Evolutionary conservation across 257 asterid species (phyloP).

Genomic region (Anisodus tanguticus): DNA sequence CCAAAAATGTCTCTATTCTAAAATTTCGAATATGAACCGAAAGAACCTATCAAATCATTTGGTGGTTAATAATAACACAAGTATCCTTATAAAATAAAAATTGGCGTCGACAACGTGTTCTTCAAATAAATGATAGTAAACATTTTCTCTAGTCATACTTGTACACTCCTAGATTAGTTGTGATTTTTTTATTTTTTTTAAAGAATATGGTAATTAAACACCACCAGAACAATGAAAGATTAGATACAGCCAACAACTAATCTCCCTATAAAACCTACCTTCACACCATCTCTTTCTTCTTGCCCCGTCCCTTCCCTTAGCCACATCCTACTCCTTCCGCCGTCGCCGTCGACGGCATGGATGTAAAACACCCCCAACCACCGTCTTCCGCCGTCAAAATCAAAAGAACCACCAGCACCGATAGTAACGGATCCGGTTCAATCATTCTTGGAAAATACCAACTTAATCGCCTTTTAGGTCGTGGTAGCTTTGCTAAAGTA

Average conservation of each 20-base stretch:
- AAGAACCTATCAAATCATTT: too few species aligned
- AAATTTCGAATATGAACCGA: too few species aligned
- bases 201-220: too few species aligned
- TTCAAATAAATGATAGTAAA: not conserved
- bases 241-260: conserved; percentile 28
- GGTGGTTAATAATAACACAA: too few species aligned
- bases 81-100: too few species aligned
- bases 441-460: conserved; percentile 71
- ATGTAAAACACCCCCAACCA: conserved; percentile 32
- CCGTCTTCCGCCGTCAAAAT: conserved; percentile 39
- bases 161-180: not conserved
- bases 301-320: not conserved
- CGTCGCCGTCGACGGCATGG: conserved; percentile 42
- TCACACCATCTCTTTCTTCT: not conserved
- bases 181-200: not conserved
- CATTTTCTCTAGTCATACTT: not conserved
- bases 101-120: not conserved
- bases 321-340: not conserved
- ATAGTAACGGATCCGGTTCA: conserved; percentile 60
- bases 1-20: not conserved
- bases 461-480: conserved; percentile 74
- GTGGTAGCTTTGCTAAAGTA: conserved; percentile 92
- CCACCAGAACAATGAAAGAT: conserved; percentile 11
- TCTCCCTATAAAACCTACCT: not conserved
- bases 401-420: conserved; percentile 50